A percentile compares a stretch with the other conserved stretches of the same genome.
Conservation (phyloP, 1,284 basidiomycete species). For the Coniophora puteana region DNA sequence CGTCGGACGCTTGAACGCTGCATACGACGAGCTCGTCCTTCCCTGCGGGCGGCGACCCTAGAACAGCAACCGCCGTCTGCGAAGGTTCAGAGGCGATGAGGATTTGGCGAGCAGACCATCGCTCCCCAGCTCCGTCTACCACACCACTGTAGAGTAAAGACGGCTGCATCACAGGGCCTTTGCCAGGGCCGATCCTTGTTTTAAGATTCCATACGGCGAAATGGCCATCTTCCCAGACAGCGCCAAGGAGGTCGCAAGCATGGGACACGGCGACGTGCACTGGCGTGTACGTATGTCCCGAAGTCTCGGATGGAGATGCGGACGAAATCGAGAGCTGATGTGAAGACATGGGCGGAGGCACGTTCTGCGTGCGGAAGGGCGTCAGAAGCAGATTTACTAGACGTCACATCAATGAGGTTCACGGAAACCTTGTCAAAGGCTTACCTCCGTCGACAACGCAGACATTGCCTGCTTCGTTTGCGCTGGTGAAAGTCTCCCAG, state of each 20-base stretch:
- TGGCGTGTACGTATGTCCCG: constrained; percentile 37
- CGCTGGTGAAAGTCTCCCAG: constrained; percentile 79
- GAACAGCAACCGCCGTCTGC: constrained; percentile 11
- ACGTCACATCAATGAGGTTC: constrained; percentile 3
- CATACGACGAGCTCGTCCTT: too few species aligned
- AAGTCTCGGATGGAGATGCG: constrained; percentile 15
- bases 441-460: constrained; percentile 90
- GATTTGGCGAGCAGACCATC: constrained; percentile 33
- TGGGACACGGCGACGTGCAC: constrained; percentile 66
- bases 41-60: constrained; percentile 17
- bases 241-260: constrained; percentile 55
- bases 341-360: constrained; percentile 94
- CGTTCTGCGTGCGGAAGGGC: constrained; percentile 90
- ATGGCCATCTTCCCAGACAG: constrained; percentile 64
- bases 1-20: too few species aligned
- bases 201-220: constrained; percentile 70
- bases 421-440: too few species aligned
- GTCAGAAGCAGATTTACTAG: constrained; percentile 80
- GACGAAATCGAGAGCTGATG: constrained; percentile 49
- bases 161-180: constrained; percentile 66
- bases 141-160: constrained; percentile 39
- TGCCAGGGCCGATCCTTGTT: constrained; percentile 60
- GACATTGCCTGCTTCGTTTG: constrained; percentile 80
- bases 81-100: constrained; percentile 22
- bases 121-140: constrained; percentile 35